These are phyloP conservation scores for Magnaporthiopsis poae DNA, from an alignment of 2,329 filamentous ascomycete species.

Conservation along the genomic window DNA sequence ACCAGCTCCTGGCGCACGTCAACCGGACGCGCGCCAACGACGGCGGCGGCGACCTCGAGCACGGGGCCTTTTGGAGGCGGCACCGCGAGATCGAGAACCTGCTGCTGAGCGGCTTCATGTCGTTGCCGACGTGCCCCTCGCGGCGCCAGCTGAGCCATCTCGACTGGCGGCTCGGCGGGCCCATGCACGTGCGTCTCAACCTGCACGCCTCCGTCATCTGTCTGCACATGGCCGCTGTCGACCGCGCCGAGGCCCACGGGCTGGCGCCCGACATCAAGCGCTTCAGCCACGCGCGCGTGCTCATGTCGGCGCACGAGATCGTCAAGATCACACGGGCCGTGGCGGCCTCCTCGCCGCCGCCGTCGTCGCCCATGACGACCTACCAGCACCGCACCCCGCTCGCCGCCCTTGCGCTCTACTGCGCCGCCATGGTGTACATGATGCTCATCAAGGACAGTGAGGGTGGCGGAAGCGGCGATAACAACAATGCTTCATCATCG, in stretches of 20 bases:
- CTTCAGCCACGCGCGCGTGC: slow-evolving; percentile 62
- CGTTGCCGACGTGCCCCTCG: slow-evolving; percentile 49
- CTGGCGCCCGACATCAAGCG: slow-evolving; percentile 55
- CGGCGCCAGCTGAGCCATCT: slow-evolving; percentile 58
- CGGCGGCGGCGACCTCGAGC: slow-evolving; percentile 59
- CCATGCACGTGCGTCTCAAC: slow-evolving; percentile 77
- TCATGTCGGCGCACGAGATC: slow-evolving; percentile 74
- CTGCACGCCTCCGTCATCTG: slow-evolving; percentile 82
- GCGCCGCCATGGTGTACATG: slow-evolving; percentile 54
- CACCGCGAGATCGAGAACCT: slow-evolving; percentile 76
- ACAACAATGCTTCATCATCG: slow-evolving; percentile 16
- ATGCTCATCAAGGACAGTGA: slow-evolving; percentile 67
- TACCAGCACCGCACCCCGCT: slow-evolving; percentile 59
- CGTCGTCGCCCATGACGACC: not conserved
- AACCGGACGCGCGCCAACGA: slow-evolving; percentile 63
- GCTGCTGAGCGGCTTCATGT: slow-evolving; percentile 67
- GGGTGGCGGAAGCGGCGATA: slow-evolving; percentile 24
- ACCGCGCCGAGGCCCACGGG: slow-evolving; percentile 65
- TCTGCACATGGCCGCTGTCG: slow-evolving; percentile 78
- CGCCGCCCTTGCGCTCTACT: slow-evolving; percentile 74
- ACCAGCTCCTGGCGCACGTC: slow-evolving; percentile 69
- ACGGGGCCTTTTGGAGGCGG: slow-evolving; percentile 76
- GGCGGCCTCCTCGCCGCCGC: not conserved
- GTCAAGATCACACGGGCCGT: slow-evolving; percentile 61
- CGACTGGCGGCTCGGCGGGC: slow-evolving; percentile 49